Base-by-base conservation (phyloP, 2,329 filamentous ascomycete species). In the Alternaria sp. region DNA sequence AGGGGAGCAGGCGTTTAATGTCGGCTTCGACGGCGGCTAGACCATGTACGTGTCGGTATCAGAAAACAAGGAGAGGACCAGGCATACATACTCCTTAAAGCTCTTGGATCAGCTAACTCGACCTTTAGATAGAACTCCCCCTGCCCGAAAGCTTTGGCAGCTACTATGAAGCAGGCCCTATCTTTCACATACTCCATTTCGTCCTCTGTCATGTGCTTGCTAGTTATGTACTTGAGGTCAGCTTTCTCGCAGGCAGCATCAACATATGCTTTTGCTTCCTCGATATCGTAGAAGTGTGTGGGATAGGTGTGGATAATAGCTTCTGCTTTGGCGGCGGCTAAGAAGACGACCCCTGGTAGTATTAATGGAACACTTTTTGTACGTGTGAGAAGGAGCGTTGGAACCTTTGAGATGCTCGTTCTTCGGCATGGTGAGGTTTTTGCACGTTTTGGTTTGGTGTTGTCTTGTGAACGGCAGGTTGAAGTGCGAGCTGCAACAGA, bases 41-140 rank as follows among this genome's bases (percentile, higher is more conserved):
- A 10, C 2, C n/a, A 16, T 7, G n/a, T 22, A 3, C 12, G n/a
- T 34, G 11, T 49, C 3, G 16, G 22, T n/a, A 44, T n/a, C 3
- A 30, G 22, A 9, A 11, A 2, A 14, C 8, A 40, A 40, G 14
- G 27, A 6, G 2, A 20, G 18, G 5, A 12, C 2, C 1, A 28
- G 3, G 8, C 6, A 44, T 25, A 12, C 28, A n/a, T 57, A 57
- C 54, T 12, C 30, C 54, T 30, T 4, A 57, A 5, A 27, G 38
- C 45, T 10, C 18, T 46, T 52, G 10, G 54, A 16, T 66, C 55
- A 0, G 40, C 43, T 18, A 62, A 14, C 2, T 22, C 22, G 14
- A 57, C 32, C n/a, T 59, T 48, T 6, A 65, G 40, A 12, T 60
- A 59, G 40, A 68, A 68, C 32, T 63, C 56, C 4, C 58, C 57